Conservation (phyloP, 805 yeast genomes). For the Starmerella ratchasimensis region DNA sequence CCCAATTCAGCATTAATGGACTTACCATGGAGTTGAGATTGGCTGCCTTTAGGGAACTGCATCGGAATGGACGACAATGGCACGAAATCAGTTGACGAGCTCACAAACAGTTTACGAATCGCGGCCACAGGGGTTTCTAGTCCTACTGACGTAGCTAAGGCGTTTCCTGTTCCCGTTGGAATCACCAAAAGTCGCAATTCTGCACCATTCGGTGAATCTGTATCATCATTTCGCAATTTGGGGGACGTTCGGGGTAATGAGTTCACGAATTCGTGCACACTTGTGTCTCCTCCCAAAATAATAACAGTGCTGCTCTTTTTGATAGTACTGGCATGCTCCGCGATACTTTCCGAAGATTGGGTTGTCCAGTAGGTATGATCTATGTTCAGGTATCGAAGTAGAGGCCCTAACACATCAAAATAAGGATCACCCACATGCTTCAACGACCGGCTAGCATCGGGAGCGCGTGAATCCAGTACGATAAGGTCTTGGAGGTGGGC, state of each 20-base stretch:
- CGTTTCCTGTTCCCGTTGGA: slow-evolving; percentile 83
- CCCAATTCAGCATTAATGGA: background rate
- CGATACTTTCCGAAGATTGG: slow-evolving; percentile 21
- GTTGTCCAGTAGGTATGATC: slow-evolving; percentile 28
- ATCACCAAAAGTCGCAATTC: slow-evolving; percentile 26
- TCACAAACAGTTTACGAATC: slow-evolving; percentile 21
- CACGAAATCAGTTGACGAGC: slow-evolving; percentile 7
- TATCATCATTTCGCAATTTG: too few relatives aligned
- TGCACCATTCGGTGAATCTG: too few relatives aligned
- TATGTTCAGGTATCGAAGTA: slow-evolving; percentile 25
- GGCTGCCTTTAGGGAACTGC: slow-evolving; percentile 29
- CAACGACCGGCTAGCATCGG: slow-evolving; percentile 20
- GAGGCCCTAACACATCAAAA: slow-evolving; percentile 24
- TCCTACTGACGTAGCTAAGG: slow-evolving; percentile 52
- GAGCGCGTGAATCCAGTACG: slow-evolving; percentile 25
- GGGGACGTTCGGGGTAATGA: slow-evolving; percentile 21
- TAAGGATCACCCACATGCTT: slow-evolving; percentile 17
- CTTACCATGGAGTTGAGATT: slow-evolving; percentile 23
- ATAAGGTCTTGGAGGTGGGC: slow-evolving; percentile 22
- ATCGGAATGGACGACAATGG: slow-evolving; percentile 37
- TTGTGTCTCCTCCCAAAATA: slow-evolving; percentile 76
- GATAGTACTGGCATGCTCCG: slow-evolving; percentile 24
- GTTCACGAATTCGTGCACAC: slow-evolving; percentile 64
- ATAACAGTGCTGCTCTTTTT: slow-evolving; percentile 34
- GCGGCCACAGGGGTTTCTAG: slow-evolving; percentile 21